A percentile compares a stretch with the other conserved stretches of the same genome.
Conservation (phyloP, 192 early-diverging fungal genomes). For the Backusella australiensis region DNA sequence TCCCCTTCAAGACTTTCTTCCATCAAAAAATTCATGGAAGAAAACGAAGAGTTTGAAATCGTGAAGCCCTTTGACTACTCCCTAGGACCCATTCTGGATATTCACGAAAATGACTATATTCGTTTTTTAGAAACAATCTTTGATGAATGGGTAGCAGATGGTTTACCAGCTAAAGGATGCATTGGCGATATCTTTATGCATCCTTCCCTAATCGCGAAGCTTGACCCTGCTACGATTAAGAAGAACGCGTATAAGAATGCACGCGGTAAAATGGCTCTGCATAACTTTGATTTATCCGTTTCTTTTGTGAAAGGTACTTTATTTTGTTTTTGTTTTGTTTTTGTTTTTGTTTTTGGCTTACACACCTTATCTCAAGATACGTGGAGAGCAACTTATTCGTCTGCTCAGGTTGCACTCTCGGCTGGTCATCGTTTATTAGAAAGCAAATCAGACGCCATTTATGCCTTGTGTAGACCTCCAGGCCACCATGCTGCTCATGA, state of each 20-base stretch:
- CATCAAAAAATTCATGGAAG: slow-evolving; percentile 17
- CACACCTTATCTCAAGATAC: slow-evolving; percentile 53
- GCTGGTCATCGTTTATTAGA: slow-evolving; percentile 52
- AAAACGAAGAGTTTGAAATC: slow-evolving; percentile 8
- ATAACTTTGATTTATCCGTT: slow-evolving; percentile 15
- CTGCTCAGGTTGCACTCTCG: slow-evolving; percentile 65
- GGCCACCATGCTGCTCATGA: slow-evolving; percentile 56
- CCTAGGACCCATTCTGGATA: slow-evolving; percentile 48
- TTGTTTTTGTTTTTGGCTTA: neutral
- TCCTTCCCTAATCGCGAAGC: neutral
- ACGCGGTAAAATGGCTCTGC: neutral
- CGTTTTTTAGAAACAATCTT: slow-evolving; percentile 59
- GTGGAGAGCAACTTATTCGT: slow-evolving; percentile 59
- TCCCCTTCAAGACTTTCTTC: slow-evolving; percentile 20
- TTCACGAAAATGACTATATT: slow-evolving; percentile 59
- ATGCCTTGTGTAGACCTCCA: slow-evolving; percentile 55
- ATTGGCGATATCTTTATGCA: slow-evolving; percentile 7
- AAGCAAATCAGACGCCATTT: slow-evolving; percentile 43
- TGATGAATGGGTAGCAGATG: slow-evolving; percentile 44
- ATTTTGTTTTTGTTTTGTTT: neutral
- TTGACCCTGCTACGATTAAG: neutral
- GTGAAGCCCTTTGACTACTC: slow-evolving; percentile 46
- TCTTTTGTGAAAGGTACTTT: slow-evolving; percentile 10
- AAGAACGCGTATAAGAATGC: neutral
- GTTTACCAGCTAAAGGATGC: neutral